Base-by-base conservation (phyloP, 1,284 basidiomycete species). In the Rhodotorula sp. region DNA sequence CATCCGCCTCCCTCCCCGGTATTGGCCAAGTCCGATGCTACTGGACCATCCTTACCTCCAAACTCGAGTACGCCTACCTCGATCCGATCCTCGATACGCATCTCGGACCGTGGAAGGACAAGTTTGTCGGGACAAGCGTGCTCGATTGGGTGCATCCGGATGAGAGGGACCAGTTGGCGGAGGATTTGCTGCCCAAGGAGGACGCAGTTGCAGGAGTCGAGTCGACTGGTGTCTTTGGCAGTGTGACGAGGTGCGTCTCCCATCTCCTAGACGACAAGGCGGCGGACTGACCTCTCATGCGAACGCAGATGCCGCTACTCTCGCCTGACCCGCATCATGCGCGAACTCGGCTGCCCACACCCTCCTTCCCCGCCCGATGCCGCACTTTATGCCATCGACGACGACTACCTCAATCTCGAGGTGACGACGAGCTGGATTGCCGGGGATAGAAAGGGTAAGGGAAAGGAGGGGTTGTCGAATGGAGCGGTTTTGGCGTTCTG, bases 401-500 rank as follows among this genome's bases (percentile, higher is more conserved):
- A 51, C 22, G 73, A 92, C 78, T 97, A 92, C 80, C 87, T 94
- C 83, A 88, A 89, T 6, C 86, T 94, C 72, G 92, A 97, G 81
- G 86, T 99, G 76, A 92, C 95, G 76, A 89, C 96, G 78, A 97
- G 94, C 81, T 93, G 91, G 89, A 92, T 92, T 61, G 92, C 75
- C 19, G 68, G 70, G 2, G 64, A 64, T 29, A n/a, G 32, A 49
- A 61, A 56, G 15, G 63, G 59, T 20, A 48, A 48, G 47, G 62
- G 47, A 34, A 56, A 32, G 34, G 36, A 52, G 49, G 36, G 27
- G 4, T 20, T 53, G 89, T 58, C 57, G 24, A 39, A 94, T 66
- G 90, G 90, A 49, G 85, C 98, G 76, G 89, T 95, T 52, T 84
- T 99, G 22, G 94, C 92, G 78, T 99, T 99, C 84, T 90, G 97